These are phyloP conservation scores for Amanita thiersii DNA, from an alignment of 768 basidiomycete genomes.

Conservation along the genomic window DNA sequence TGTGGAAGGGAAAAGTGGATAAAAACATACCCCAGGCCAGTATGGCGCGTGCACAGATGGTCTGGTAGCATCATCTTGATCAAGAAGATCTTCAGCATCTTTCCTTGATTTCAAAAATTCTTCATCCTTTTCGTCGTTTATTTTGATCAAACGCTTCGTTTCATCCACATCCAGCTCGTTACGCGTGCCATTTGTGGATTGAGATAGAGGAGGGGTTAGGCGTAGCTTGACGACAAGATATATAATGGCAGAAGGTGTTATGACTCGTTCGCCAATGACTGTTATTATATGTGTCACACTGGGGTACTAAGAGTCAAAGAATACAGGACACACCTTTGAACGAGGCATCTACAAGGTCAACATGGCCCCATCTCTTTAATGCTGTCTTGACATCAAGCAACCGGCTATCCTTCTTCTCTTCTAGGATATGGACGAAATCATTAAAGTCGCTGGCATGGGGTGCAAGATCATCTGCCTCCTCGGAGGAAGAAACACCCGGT, in stretches of 20 bases:
- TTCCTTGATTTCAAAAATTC: conserved; percentile 58
- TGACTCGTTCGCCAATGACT: conserved; percentile 88
- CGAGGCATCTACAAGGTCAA: conserved; percentile 72
- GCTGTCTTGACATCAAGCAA: conserved; percentile 52
- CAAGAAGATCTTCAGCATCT: conserved; percentile 51
- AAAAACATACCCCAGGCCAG: conserved; percentile 73
- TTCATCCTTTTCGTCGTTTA: conserved; percentile 57
- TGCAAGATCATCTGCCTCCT: conserved; percentile 33
- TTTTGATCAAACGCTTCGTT: conserved; percentile 35
- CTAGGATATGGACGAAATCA: conserved; percentile 40
- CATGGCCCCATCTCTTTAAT: conserved; percentile 59
- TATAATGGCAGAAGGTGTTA: conserved; percentile 86
- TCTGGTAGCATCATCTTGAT: conserved; percentile 13
- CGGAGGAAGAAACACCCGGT: conserved; percentile 50
- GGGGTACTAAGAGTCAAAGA: background rate
- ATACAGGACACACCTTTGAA: conserved; percentile 64
- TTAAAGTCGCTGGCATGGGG: conserved; percentile 31
- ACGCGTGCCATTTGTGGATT: conserved; percentile 17
- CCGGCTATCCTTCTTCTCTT: conserved; percentile 42
- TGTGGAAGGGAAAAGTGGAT: background rate
- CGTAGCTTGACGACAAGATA: conserved; percentile 81
- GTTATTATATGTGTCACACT: background rate
- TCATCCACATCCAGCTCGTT: conserved; percentile 39
- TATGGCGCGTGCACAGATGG: conserved; percentile 79
- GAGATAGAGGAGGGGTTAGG: conserved; percentile 44